These are phyloP conservation scores for Penicillium sp. DNA, from an alignment of 2,329 filamentous ascomycete genomes.

Conservation along the genomic window DNA sequence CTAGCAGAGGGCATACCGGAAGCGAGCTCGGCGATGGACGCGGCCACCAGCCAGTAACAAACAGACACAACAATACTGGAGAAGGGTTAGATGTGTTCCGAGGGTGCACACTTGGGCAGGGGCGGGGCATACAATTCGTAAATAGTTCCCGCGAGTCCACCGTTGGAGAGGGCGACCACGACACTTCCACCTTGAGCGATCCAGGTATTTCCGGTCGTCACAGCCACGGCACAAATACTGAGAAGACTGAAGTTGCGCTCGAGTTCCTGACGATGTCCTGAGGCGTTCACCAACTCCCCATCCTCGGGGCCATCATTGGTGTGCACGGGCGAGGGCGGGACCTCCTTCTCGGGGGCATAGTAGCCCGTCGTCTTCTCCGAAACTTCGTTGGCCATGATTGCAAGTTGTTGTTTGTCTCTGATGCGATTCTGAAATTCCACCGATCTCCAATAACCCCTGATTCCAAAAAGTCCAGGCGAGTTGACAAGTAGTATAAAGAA, in stretches of 20 bases:
- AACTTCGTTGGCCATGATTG: not conserved
- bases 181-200: slow-evolving; percentile 64
- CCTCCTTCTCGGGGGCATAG: slow-evolving; percentile 28
- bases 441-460: not conserved
- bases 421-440: not conserved
- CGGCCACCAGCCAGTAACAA: slow-evolving; percentile 62
- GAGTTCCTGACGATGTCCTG: slow-evolving; percentile 65
- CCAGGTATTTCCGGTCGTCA: slow-evolving; percentile 68
- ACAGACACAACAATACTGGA: slow-evolving; percentile 45
- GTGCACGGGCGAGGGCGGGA: slow-evolving; percentile 27
- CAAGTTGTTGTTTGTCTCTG: not conserved
- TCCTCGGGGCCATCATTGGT: slow-evolving; percentile 5
- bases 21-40: slow-evolving; percentile 62
- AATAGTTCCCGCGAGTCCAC: slow-evolving; percentile 62
- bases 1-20: slow-evolving; percentile 63
- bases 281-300: slow-evolving; percentile 61
- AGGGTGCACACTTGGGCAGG: not conserved
- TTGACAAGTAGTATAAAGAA: not conserved
- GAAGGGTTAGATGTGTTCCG: slow-evolving; percentile 15
- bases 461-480: not conserved
- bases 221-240: slow-evolving; percentile 60
- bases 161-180: slow-evolving; percentile 59
- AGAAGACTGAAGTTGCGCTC: slow-evolving; percentile 64
- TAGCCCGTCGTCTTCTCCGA: not conserved
- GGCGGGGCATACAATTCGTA: slow-evolving; percentile 57